phyloP scores from a whole-genome alignment of 2,329 filamentous ascomycete genomes.

The Botrytis fabae region DNA sequence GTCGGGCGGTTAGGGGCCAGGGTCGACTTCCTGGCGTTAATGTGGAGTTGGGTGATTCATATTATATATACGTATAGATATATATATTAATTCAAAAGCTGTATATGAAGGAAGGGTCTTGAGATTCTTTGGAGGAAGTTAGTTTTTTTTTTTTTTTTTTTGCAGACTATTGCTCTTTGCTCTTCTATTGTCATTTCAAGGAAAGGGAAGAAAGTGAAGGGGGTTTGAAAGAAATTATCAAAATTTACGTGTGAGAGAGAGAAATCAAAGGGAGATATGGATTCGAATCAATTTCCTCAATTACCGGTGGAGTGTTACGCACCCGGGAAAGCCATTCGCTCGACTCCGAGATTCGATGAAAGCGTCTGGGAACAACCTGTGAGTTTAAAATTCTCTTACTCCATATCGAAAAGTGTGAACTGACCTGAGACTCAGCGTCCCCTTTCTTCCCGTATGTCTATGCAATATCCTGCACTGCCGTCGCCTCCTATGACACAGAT shows the following conservation, averaged over 20 bases:
- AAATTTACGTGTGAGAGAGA: no score
- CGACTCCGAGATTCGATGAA: background rate
- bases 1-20: background rate
- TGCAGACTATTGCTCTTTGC: background rate
- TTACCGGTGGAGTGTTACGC: background rate
- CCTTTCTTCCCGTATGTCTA: background rate
- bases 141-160: background rate
- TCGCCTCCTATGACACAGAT: background rate
- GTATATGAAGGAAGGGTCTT: background rate
- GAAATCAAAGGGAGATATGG: no score
- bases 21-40: background rate
- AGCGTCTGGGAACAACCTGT: conserved; percentile 5
- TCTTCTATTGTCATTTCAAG: background rate
- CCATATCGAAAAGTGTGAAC: background rate
- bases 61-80: background rate
- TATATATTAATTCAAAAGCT: background rate
- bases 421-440: background rate
- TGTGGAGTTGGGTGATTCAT: background rate
- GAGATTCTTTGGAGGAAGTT: background rate
- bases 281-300: background rate
- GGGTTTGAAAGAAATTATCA: background rate
- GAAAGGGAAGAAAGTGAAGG: background rate
- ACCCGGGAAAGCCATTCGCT: background rate
- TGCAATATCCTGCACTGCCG: background rate
- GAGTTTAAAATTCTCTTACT: background rate